These are phyloP conservation scores for Hypoxylon perforatum DNA, from an alignment of 495 filamentous ascomycete genomes.

Conservation along the genomic window DNA sequence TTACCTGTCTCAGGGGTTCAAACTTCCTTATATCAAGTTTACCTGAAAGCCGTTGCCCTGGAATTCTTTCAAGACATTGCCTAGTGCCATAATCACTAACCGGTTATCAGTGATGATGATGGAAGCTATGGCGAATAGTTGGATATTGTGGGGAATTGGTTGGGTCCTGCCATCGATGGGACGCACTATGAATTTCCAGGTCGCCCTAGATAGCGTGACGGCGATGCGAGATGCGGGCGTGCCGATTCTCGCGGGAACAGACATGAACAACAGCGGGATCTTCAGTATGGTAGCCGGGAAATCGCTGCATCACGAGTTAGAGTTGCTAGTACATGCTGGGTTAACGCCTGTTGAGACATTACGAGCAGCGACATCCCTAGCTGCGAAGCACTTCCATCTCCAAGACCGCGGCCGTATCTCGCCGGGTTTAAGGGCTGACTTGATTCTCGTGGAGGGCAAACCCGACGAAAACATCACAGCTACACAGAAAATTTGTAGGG, in stretches of 20 bases:
- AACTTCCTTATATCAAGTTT: no score
- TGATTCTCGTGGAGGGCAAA: slow-evolving; percentile 50
- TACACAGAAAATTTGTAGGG: slow-evolving; percentile 39
- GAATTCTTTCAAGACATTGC: no score
- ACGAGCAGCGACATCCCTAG: slow-evolving; percentile 42
- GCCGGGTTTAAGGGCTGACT: slow-evolving; percentile 48
- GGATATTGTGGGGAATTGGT: slow-evolving; percentile 30
- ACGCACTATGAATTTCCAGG: slow-evolving; percentile 26
- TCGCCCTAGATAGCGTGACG: slow-evolving; percentile 36
- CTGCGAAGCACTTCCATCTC: slow-evolving; percentile 50
- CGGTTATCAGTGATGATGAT: slow-evolving; percentile 46
- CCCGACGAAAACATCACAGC: slow-evolving; percentile 49
- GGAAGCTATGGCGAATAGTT: slow-evolving; percentile 33
- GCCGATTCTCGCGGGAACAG: slow-evolving; percentile 45
- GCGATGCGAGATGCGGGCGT: slow-evolving; percentile 41
- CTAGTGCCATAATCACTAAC: no score
- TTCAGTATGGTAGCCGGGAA: slow-evolving; percentile 35
- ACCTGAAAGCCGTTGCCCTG: no score
- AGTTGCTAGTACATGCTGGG: slow-evolving; percentile 40
- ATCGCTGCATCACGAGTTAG: slow-evolving; percentile 41
- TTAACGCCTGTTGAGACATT: slow-evolving; percentile 48
- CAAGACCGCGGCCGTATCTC: slow-evolving; percentile 47
- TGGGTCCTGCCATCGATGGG: slow-evolving; percentile 11
- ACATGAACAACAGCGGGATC: slow-evolving; percentile 42
- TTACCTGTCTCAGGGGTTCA: no score